Percentiles rank a stretch among this genome's conserved stretches.
Conservation (phyloP, 2,329 filamentous ascomycete species). For the Colletotrichum abscissum region DNA sequence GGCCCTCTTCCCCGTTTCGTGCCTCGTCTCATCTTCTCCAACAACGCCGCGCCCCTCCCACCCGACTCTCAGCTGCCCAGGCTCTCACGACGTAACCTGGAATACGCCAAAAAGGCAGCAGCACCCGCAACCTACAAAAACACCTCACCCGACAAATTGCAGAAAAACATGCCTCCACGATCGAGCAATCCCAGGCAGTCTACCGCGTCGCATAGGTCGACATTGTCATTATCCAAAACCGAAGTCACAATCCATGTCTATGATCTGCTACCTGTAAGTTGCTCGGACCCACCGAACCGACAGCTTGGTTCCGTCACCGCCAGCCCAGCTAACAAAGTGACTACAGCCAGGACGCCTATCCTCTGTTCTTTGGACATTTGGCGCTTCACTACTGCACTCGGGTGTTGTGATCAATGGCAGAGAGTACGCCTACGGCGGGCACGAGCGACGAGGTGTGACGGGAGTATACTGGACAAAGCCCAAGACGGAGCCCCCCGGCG, state of each 20-base stretch:
- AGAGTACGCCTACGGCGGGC: slow-evolving; percentile 89
- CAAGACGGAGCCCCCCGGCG: slow-evolving; percentile 77
- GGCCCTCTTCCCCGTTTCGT: background rate
- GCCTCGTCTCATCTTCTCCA: slow-evolving; percentile 3
- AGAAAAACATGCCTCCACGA: slow-evolving; percentile 28
- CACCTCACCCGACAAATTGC: background rate
- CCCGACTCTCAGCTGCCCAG: background rate
- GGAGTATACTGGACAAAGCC: slow-evolving; percentile 89
- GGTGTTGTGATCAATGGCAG: slow-evolving; percentile 83
- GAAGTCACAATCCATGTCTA: slow-evolving; percentile 83
- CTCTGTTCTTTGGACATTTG: slow-evolving; percentile 81
- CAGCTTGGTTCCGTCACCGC: slow-evolving; percentile 5
- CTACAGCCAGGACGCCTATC: slow-evolving; percentile 77
- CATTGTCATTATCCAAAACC: slow-evolving; percentile 76
- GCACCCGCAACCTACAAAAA: background rate
- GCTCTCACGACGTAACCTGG: background rate
- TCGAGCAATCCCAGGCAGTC: slow-evolving; percentile 39
- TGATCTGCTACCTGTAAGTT: slow-evolving; percentile 76
- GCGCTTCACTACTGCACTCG: slow-evolving; percentile 82
- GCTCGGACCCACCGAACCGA: slow-evolving; percentile 20
- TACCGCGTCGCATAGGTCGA: slow-evolving; percentile 66
- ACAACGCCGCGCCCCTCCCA: background rate
- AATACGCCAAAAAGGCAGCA: background rate
- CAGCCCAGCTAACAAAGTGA: slow-evolving; percentile 14
- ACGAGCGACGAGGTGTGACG: slow-evolving; percentile 75